Evolutionary conservation across 306 rosid species (phyloP), one percentile per base, ranked within the genome.

Genomic region (Cajanus cajan): DNA sequence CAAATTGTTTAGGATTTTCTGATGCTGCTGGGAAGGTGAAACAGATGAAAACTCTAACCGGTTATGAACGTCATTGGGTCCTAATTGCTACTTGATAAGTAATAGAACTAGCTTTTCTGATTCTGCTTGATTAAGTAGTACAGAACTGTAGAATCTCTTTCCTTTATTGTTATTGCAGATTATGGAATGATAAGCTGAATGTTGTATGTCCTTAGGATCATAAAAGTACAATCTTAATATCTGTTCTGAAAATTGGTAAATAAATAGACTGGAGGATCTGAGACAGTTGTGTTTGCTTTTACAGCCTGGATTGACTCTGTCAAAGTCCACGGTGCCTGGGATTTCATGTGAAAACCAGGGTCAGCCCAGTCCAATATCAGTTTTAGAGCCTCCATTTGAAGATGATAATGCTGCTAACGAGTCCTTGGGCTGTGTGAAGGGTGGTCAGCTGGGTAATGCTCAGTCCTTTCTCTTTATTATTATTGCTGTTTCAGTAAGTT

Each of bases 361-460:
- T 68, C 96, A 93, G 88, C 97, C 97, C 12, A 91, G 99, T 88
- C 99, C 99, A 57, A 86, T 89, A 71, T 96, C 99, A 80, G 99
- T 93, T 80, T 86, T 96, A 73, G 98, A 90, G 73, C 92, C 92
- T 68, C 89, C 85, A 28, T 91, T 96, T 62, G 92, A 89, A 55
- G 99, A 89, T 82, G 98, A 88, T 21, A 86, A 69, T 66, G 82
- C 83, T 51, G 87, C 85, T 73, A 89, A 45, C 0, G 85, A 77
- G 37, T 83, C 89, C 19, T 80, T 82, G 41, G 83, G 86, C 65
- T 41, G 74, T 85, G 62, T 76, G 85, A 90, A 83, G 87, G 85
- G 85, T 63, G 85, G 88, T 68, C 86, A 41, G 21, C 85, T 64
- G 63, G 98, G 98, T 92, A 85, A 78, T 70, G 58, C 77, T 70